These are phyloP conservation scores for Plantago ovata DNA, from an alignment of 257 asterid genomes.

Conservation along the genomic window DNA sequence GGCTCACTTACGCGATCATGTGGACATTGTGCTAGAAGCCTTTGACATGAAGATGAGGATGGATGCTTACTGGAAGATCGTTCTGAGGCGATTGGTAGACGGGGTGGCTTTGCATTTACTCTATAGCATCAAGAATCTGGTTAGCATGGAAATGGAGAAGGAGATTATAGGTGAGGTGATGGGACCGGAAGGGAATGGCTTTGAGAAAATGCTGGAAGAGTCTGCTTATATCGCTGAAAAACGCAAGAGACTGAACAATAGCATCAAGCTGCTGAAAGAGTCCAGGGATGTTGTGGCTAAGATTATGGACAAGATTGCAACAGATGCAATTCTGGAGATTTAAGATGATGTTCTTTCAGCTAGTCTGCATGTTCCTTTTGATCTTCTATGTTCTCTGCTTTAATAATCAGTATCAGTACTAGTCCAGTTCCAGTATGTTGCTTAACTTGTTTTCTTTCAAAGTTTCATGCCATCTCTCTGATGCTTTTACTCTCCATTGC, in stretches of 20 bases:
- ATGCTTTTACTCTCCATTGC: too few relatives aligned
- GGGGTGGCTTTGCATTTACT: slow-evolving; percentile 18
- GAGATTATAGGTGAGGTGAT: slow-evolving; percentile 13
- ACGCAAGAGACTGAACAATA: slow-evolving; percentile 8
- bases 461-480: too few relatives aligned
- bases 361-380: too few relatives aligned
- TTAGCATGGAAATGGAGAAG: not conserved
- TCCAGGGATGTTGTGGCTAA: not conserved
- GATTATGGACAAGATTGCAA: slow-evolving; percentile 5
- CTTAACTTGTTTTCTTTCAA: too few relatives aligned
- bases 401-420: too few relatives aligned
- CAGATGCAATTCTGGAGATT: not conserved
- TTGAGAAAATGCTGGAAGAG: slow-evolving; percentile 22
- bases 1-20: not conserved
- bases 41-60: slow-evolving; percentile 9
- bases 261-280: slow-evolving; percentile 10
- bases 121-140: slow-evolving; percentile 5
- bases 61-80: slow-evolving; percentile 23
- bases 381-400: too few relatives aligned
- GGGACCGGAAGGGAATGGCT: slow-evolving; percentile 20
- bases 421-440: too few relatives aligned
- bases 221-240: slow-evolving; percentile 15
- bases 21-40: not conserved
- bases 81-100: slow-evolving; percentile 19
- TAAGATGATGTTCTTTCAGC: too few relatives aligned